Base-by-base conservation (phyloP, 257 asterid genomes). In the Schizonepeta tenuifolia region DNA sequence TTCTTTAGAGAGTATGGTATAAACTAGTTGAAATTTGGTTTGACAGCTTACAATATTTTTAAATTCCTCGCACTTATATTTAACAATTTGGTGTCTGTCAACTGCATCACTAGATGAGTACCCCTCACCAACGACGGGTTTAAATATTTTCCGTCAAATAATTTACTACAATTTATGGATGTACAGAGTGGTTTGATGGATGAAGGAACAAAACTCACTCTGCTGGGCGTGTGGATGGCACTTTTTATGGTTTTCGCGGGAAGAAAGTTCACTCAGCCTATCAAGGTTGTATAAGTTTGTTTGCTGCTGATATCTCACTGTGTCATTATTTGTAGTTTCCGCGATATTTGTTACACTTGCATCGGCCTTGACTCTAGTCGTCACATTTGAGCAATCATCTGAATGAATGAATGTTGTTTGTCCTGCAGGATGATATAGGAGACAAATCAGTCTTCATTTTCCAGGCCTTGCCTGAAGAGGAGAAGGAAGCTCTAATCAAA, bases 191-290 rank as follows among this genome's bases (percentile, higher is more conserved):
- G 96, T 43, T 59, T 91, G 81, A 91, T 94, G 98, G 93, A 88
- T 71, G 97, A 87, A 46, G 88, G 89, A 59, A 82, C 85, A 18
- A 89, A 91, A 62, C 83, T 78, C n/a, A 41, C 78, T 55, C 67
- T 94, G 73, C 68, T 94, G 80, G 89, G 88, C 9, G 75, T 83
- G 60, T 94, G 99, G 99, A 87, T 87, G 96, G 85, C 87, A 7
- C 96, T 91, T 57, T 87, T 94, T 70, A 69, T 78, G 9, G 85
- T 91, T 70, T 91, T 95, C 67, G 97, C 99, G 1, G 98, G 92
- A 41, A 91, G 99, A 82, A 95, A 95, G 75, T 95, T 95, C 86
- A 88, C 83, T 56, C 99, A 95, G 69, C 92, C 98, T 38, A 87
- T 95, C 14, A 95, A 95, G 91, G 99, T 91, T 31, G 44, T 20